Evolutionary conservation across 1,284 basidiomycete genomes (phyloP).

Genomic region (Marasmius tenuissimus): DNA sequence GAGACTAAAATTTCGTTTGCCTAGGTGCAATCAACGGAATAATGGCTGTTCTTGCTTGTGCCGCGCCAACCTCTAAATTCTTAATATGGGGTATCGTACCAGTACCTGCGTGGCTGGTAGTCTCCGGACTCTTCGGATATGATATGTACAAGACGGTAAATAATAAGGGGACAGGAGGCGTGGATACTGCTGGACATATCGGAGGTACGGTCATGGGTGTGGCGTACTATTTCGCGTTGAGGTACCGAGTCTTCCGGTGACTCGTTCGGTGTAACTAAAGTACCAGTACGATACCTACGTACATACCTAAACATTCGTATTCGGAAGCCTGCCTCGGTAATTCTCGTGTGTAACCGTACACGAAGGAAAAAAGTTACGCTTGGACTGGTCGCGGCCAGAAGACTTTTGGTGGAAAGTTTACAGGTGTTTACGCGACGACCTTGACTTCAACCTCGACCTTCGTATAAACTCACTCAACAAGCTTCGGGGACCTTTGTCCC

Average conservation of each 20-base stretch:
- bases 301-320: neutral
- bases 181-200: conserved; percentile 79
- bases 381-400: neutral
- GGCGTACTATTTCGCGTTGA: conserved; percentile 49
- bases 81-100: conserved; percentile 84
- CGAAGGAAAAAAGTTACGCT: neutral
- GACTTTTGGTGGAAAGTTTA: neutral
- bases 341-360: neutral
- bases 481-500: neutral
- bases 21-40: conserved; percentile 76
- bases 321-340: neutral
- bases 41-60: conserved; percentile 70
- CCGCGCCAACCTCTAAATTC: conserved; percentile 69
- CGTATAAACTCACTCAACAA: neutral
- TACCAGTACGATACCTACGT: neutral
- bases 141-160: conserved; percentile 62
- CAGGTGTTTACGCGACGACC: conserved; percentile 2
- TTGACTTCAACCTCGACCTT: neutral
- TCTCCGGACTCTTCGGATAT: conserved; percentile 74
- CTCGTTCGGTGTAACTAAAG: neutral
- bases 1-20: conserved; percentile 6
- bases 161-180: conserved; percentile 25
- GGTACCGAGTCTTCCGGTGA: conserved; percentile 32
- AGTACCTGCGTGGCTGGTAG: conserved; percentile 79
- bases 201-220: conserved; percentile 76